phyloP scores from a whole-genome alignment of 2,329 filamentous ascomycete species.

The Cordyceps farinosa region DNA sequence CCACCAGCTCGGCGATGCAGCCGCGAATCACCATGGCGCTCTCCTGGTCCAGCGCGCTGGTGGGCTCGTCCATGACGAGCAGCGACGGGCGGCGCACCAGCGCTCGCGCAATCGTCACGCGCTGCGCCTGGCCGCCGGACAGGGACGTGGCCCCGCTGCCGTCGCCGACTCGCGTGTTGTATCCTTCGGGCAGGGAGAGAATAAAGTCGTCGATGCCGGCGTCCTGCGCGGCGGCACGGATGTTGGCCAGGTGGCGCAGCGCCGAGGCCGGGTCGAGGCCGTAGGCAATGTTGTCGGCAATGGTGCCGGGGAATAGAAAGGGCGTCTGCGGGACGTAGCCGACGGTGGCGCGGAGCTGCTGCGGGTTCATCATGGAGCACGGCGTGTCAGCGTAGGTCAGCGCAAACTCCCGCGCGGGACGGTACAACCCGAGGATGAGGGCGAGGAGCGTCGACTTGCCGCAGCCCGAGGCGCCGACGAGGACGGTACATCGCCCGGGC shows the following conservation, averaged over 20 bases:
- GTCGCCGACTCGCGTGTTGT: conserved; percentile 69
- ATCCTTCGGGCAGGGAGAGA: conserved; percentile 56
- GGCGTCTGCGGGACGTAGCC: conserved; percentile 69
- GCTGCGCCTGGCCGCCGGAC: conserved; percentile 79
- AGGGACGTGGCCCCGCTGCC: conserved; percentile 50
- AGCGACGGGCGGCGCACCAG: conserved; percentile 67
- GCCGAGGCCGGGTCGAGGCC: conserved; percentile 59
- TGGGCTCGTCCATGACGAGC: conserved; percentile 83
- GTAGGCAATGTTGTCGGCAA: conserved; percentile 80
- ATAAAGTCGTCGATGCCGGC: conserved; percentile 77
- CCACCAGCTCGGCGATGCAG: conserved; percentile 55
- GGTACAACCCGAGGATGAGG: conserved; percentile 70
- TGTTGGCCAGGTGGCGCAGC: conserved; percentile 41
- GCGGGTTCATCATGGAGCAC: conserved; percentile 56
- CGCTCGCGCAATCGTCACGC: conserved; percentile 76
- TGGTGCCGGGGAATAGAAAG: conserved; percentile 71
- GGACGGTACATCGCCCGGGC: conserved; percentile 63
- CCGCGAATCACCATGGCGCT: conserved; percentile 61
- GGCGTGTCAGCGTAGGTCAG: conserved; percentile 59
- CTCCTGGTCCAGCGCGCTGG: conserved; percentile 70
- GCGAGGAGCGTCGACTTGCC: conserved; percentile 84
- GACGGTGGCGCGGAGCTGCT: conserved; percentile 57
- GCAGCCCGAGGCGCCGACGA: conserved; percentile 82
- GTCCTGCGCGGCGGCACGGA: conserved; percentile 50
- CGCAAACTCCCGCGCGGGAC: conserved; percentile 32